Conservation (phyloP, 345 rosid species). For the Clausena lansium region DNA sequence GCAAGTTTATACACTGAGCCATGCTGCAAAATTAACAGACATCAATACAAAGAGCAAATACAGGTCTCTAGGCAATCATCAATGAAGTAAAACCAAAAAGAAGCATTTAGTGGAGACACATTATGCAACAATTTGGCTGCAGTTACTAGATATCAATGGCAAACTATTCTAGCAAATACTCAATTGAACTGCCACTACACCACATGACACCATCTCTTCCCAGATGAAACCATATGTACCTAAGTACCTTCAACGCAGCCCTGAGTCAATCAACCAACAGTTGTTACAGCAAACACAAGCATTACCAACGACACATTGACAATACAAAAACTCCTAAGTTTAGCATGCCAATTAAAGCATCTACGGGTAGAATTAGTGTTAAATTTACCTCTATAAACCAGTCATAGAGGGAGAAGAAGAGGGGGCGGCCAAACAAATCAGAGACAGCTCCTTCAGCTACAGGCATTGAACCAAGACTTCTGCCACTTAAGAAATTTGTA, state of each 20-base stretch:
- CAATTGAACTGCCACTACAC: neutral
- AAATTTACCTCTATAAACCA: slow-evolving; percentile 83
- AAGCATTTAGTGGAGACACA: neutral
- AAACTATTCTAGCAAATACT: neutral
- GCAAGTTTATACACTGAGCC: slow-evolving; percentile 95
- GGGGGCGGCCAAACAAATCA: slow-evolving; percentile 81
- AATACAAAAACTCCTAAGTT: neutral
- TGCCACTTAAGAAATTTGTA: slow-evolving; percentile 80
- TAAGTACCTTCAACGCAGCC: neutral
- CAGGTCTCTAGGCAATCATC: neutral
- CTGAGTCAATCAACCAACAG: neutral
- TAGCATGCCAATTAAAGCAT: neutral
- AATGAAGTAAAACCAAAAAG: neutral
- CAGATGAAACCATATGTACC: neutral
- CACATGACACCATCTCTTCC: neutral
- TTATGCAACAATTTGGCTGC: neutral
- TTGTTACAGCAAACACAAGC: neutral
- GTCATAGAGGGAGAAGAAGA: slow-evolving; percentile 80
- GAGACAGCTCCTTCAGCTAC: slow-evolving; percentile 90
- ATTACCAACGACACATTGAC: neutral
- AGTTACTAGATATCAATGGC: neutral
- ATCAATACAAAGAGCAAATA: neutral
- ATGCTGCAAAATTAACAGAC: slow-evolving; percentile 48
- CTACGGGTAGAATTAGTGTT: neutral
- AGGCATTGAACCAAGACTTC: slow-evolving; percentile 78